Evolutionary conservation across 2,329 filamentous ascomycete genomes (phyloP), one percentile per base, ranked within the genome.

Genomic region (Scolecobasidium constrictum): DNA sequence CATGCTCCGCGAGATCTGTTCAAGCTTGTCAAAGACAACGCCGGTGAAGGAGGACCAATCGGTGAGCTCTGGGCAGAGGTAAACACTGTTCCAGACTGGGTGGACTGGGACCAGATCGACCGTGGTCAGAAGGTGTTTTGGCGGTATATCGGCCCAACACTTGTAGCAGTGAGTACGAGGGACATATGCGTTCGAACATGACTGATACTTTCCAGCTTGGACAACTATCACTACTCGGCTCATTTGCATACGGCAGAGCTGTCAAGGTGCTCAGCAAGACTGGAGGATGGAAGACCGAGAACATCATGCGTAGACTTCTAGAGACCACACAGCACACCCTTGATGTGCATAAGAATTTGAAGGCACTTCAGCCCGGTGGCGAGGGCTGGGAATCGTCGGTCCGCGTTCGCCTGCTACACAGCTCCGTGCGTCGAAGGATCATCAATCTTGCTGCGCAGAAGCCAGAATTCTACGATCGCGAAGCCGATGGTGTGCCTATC

Each of bases 311-410:
- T 13, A 68, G 84, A 38, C 59, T 82, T 3, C 73, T 80, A 38
- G 82, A 88, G 59, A 87, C 84, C 1, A 80, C 81, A 2, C 83
- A 87, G 56, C 79, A 84, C 57, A 75, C 85, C 7, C 69, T 87
- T 4, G 26, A 31, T 31, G 26, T 31, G n/a, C 26, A 31, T n/a
- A 31, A 31, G n/a, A n/a, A 31, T 31, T 31, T 31, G n/a, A 31
- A 31, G 26, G 9, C 26, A 31, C 34, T 90, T 50, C 67, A 80
- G 48, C 83, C 81, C 0, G 78, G 77, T 2, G 83, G 82, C 1
- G 72, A 71, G 13, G 81, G 81, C 1, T 77, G 77, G 46, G 68
- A 67, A 3, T 78, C 78, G 7, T 77, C 77, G 2, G 66, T 85
- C 20, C 72, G 78, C 3, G 81, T 86, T 12, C 72, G 82, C 3